phyloP scores from a whole-genome alignment of 1,139 yeast genomes.

The Suhomyces coccinellae region DNA sequence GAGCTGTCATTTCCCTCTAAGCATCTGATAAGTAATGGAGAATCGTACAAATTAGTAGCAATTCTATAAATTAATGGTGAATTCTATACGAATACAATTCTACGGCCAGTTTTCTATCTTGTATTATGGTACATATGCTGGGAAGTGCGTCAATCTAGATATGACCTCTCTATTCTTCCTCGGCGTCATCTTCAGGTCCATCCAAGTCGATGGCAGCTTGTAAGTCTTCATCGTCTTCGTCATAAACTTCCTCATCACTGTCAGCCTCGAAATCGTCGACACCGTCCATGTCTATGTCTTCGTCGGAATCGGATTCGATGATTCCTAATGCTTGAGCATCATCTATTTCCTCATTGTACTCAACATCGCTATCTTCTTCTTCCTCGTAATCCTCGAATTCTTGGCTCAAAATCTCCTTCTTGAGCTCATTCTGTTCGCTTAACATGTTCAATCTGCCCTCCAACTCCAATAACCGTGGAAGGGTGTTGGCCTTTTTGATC shows the following conservation, averaged over 20 bases:
- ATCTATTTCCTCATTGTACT: conserved; percentile 44
- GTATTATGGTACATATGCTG: conserved; percentile 2
- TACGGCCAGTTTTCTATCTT: neutral
- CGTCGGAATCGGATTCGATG: conserved; percentile 23
- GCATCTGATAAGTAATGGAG: too few relatives aligned
- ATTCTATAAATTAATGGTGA: too few relatives aligned
- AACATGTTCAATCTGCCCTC: conserved; percentile 80
- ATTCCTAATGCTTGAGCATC: conserved; percentile 34
- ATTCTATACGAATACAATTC: neutral
- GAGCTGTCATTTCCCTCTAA: conserved; percentile 73
- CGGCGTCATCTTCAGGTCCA: conserved; percentile 29
- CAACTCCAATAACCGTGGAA: conserved; percentile 77
- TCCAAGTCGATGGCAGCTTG: conserved; percentile 22
- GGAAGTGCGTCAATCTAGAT: neutral
- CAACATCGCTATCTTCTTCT: conserved; percentile 38
- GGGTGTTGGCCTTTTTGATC: conserved; percentile 67
- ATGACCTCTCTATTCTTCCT: conserved; percentile 20
- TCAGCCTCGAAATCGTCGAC: conserved; percentile 25
- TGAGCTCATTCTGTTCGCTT: conserved; percentile 66
- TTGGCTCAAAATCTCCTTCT: conserved; percentile 50
- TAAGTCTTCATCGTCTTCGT: conserved; percentile 18
- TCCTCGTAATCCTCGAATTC: conserved; percentile 25
- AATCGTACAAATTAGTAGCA: too few relatives aligned
- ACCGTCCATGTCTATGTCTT: conserved; percentile 20
- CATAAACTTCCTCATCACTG: conserved; percentile 21